Conservation (phyloP, 805 yeast genomes). For the Saturnispora bothae region DNA sequence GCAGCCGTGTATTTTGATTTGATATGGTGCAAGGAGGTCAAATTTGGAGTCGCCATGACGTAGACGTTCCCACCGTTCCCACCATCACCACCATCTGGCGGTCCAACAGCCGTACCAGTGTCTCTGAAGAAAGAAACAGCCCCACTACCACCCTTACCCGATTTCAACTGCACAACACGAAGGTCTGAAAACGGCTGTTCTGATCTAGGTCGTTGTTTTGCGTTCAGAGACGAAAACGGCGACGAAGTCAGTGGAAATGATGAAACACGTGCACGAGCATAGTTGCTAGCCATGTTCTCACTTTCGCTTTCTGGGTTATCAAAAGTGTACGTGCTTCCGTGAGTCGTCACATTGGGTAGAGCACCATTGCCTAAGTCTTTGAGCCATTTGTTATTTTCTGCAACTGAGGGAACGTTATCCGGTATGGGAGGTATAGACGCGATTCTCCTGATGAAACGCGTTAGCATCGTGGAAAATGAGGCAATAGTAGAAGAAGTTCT, state of each 20-base stretch:
- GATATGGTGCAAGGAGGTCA: constrained; percentile 62
- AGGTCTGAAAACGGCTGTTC: constrained; percentile 50
- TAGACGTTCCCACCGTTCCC: constrained; percentile 87
- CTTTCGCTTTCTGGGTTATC: too few relatives aligned
- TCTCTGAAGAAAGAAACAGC: constrained; percentile 78
- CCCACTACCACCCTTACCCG: constrained; percentile 91
- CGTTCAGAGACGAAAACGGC: constrained; percentile 28
- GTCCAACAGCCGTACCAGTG: constrained; percentile 76
- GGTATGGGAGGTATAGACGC: constrained; percentile 20
- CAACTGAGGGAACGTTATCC: constrained; percentile 28
- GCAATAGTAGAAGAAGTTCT: too few relatives aligned
- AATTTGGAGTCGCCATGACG: constrained; percentile 65
- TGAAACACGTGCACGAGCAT: neutral
- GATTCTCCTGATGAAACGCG: too few relatives aligned
- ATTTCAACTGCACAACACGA: constrained; percentile 49
- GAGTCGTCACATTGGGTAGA: too few relatives aligned
- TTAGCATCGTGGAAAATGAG: too few relatives aligned
- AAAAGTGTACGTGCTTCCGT: too few relatives aligned
- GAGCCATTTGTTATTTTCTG: constrained; percentile 28
- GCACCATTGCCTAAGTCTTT: too few relatives aligned
- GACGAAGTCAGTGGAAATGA: constrained; percentile 25
- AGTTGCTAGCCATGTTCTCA: too few relatives aligned
- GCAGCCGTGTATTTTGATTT: constrained; percentile 60
- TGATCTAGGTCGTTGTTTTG: constrained; percentile 34
- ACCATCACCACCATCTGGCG: constrained; percentile 99